Conservation (phyloP, 352 stramenopile species). For the Phytopythium kandeliae region DNA sequence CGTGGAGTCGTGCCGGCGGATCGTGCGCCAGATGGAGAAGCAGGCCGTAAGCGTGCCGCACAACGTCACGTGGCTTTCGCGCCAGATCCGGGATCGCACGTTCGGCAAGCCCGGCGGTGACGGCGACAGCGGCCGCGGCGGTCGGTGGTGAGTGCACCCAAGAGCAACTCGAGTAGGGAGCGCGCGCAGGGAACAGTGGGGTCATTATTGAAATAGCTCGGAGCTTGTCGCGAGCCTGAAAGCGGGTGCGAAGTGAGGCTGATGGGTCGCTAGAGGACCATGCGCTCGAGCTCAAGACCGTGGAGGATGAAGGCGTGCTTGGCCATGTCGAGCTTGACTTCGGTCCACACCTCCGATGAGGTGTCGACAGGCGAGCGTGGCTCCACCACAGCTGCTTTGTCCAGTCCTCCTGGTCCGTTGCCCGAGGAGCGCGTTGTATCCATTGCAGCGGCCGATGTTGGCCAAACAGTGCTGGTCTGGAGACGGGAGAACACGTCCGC, state of each 20-base stretch:
- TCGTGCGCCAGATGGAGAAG: conserved; percentile 68
- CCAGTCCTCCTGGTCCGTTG: neutral
- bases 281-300: conserved; percentile 20
- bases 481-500: conserved; percentile 27
- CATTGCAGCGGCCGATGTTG: no score
- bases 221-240: neutral
- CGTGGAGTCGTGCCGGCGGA: conserved; percentile 51
- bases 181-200: no score
- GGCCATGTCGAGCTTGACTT: conserved; percentile 20
- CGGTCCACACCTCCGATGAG: conserved; percentile 24
- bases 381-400: neutral
- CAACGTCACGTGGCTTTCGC: conserved; percentile 45
- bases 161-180: no score
- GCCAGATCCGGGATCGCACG: conserved; percentile 33
- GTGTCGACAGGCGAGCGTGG: neutral
- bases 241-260: neutral
- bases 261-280: neutral
- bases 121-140: neutral
- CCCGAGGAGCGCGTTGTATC: neutral
- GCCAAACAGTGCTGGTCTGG: conserved; percentile 11
- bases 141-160: neutral
- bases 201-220: neutral
- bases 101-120: conserved; percentile 21
- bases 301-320: conserved; percentile 42
- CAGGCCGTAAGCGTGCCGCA: conserved; percentile 33